Evolutionary conservation across 2,329 filamentous ascomycete species (phyloP).

Genomic region (Hymenoscyphus linearis): DNA sequence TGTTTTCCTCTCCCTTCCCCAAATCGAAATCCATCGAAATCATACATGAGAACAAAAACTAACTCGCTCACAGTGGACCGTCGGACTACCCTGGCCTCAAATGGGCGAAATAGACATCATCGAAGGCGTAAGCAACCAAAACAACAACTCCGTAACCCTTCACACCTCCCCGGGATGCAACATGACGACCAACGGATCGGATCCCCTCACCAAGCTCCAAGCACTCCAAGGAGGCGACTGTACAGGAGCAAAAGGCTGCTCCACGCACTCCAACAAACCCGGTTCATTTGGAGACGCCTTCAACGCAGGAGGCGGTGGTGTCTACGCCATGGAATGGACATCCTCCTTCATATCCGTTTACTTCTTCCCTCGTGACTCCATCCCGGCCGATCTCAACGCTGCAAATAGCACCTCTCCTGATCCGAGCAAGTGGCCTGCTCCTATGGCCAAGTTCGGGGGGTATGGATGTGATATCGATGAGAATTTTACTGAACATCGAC

Average conservation of each 20-base stretch:
- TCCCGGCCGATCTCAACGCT: constrained; percentile 56
- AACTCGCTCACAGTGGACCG: constrained; percentile 19
- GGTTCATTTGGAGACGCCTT: constrained; percentile 63
- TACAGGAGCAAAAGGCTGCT: constrained; percentile 52
- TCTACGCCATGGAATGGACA: constrained; percentile 76
- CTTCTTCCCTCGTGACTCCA: constrained; percentile 66
- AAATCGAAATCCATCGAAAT: neutral
- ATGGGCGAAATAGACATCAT: constrained; percentile 76
- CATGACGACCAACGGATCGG: constrained; percentile 45
- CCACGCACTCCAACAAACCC: constrained; percentile 45
- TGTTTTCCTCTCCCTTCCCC: neutral
- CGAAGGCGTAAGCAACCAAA: constrained; percentile 65
- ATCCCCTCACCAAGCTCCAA: constrained; percentile 41
- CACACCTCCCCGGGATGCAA: constrained; percentile 47
- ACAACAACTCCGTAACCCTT: constrained; percentile 58
- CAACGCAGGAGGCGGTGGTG: constrained; percentile 63
- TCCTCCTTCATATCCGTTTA: constrained; percentile 66
- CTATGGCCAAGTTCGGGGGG: constrained; percentile 63
- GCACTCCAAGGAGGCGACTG: constrained; percentile 51
- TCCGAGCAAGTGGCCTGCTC: constrained; percentile 62
- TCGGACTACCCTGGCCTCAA: constrained; percentile 63
- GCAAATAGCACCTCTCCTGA: constrained; percentile 52
- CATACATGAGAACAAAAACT: neutral
- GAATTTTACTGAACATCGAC: constrained; percentile 66
- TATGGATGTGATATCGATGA: constrained; percentile 65